These are phyloP conservation scores for Penicillium herquei DNA, from an alignment of 495 filamentous ascomycete genomes.

Conservation along the genomic window DNA sequence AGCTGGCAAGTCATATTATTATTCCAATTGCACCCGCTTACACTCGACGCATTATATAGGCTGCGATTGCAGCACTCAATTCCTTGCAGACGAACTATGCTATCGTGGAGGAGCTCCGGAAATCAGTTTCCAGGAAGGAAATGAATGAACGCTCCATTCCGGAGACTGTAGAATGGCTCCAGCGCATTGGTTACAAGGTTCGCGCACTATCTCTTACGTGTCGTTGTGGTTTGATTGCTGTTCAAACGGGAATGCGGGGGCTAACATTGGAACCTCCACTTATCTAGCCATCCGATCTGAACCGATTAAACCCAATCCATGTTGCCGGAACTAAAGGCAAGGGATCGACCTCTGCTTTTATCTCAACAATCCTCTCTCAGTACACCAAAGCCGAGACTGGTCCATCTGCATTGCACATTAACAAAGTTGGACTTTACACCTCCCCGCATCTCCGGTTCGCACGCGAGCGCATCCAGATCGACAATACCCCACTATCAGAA, in stretches of 20 bases:
- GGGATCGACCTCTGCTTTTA: conserved; percentile 55
- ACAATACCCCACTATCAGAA: conserved; percentile 71
- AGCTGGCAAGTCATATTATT: too few species aligned
- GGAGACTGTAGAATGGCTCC: conserved; percentile 75
- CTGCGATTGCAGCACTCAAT: conserved; percentile 85
- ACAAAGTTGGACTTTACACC: conserved; percentile 79
- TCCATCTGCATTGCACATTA: conserved; percentile 33
- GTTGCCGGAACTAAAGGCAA: conserved; percentile 95
- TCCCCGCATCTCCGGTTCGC: conserved; percentile 87
- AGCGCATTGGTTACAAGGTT: conserved; percentile 77
- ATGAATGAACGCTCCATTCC: conserved; percentile 67
- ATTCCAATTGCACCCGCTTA: too few species aligned
- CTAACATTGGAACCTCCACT: conserved; percentile 9
- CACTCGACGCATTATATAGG: conserved; percentile 29
- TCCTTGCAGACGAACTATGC: conserved; percentile 84
- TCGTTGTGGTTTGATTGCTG: background rate
- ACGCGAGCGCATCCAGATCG: conserved; percentile 83
- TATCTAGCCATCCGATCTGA: conserved; percentile 67
- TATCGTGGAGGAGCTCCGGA: conserved; percentile 70
- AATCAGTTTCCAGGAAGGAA: conserved; percentile 55
- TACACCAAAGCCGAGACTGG: conserved; percentile 43
- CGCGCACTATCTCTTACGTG: conserved; percentile 16
- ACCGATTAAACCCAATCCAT: conserved; percentile 73
- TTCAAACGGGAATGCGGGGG: background rate
- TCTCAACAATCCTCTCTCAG: conserved; percentile 60